Percentiles rank a stretch among this genome's conserved stretches.
Conservation (phyloP, 2,329 filamentous ascomycete species). For the Orbilia brochopaga region DNA sequence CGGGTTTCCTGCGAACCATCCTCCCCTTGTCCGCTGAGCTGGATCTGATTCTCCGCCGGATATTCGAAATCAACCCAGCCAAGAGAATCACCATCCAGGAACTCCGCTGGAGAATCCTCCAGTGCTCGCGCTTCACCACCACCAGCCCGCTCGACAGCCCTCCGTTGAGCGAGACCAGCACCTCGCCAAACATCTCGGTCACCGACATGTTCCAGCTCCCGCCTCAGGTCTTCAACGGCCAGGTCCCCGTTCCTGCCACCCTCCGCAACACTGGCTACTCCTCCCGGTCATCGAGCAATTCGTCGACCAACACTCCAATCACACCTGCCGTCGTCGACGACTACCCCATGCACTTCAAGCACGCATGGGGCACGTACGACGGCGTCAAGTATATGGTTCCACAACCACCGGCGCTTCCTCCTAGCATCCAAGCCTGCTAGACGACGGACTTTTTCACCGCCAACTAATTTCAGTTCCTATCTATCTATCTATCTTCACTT, state of each 20-base stretch:
- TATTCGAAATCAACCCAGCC: constrained; percentile 85
- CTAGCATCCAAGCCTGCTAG: constrained; percentile 51
- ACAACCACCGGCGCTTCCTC: constrained; percentile 43
- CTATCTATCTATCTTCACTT: constrained; percentile 26
- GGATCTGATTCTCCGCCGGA: constrained; percentile 81
- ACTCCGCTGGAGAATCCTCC: constrained; percentile 75
- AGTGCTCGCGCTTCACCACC: constrained; percentile 75
- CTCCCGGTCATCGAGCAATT: constrained; percentile 53
- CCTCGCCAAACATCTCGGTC: constrained; percentile 52
- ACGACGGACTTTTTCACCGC: constrained; percentile 8
- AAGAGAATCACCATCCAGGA: constrained; percentile 81
- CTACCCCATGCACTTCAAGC: constrained; percentile 43
- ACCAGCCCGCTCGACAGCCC: constrained; percentile 56
- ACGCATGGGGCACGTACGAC: constrained; percentile 43
- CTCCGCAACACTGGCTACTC: constrained; percentile 53
- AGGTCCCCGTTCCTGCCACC: constrained; percentile 52
- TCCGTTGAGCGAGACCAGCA: constrained; percentile 52
- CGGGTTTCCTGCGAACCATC: constrained; percentile 88
- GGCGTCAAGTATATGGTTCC: constrained; percentile 46
- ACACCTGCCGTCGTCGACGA: constrained; percentile 49
- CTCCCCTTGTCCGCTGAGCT: constrained; percentile 87
- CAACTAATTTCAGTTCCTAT: constrained; percentile 32
- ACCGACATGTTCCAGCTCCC: constrained; percentile 54
- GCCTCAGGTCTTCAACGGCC: constrained; percentile 48
- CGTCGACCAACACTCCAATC: constrained; percentile 52